Evolutionary conservation across 768 basidiomycete genomes (phyloP), one percentile per base, ranked within the genome.

Genomic region (Leccinum broughii): DNA sequence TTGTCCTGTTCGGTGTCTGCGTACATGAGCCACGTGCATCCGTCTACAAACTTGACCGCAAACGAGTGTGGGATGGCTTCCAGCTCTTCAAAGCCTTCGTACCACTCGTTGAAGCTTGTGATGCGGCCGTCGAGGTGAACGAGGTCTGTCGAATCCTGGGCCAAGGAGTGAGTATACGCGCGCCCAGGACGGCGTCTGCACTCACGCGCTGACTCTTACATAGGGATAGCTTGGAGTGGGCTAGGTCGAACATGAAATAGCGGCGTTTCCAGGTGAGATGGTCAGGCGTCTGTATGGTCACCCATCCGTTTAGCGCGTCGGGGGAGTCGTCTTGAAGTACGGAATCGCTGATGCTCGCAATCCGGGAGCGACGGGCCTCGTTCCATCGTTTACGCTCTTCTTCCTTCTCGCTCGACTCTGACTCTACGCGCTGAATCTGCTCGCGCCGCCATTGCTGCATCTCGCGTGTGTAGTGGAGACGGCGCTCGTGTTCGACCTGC

Each of bases 31-130:
- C 86, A 88, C 28, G 75, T 75, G 8, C 72, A 76, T 6, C 70
- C 80, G 57, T 81, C 78, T 37, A 75, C 77, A 68, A 88, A 87
- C 61, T 85, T 85, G 28, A 89, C 72, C 2, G 83, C 88, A 72
- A 89, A 88, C 1, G 88, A 86, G 59, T 85, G 77, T 4, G 85
- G 80, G 54, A 89, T 87, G 10, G 86, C 81, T 67, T 85, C 80
- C 35, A 89, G 70, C 51, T 87, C 85, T 58, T 89, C 87, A 59
- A 83, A 87, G 6, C 87, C 87, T 57, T 89, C 84, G 57, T 82
- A 77, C 83, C 85, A 87, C 64, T 89, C 88, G 59, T 78, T 77
- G 55, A 88, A 62, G 9, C 73, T 81, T 50, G 70, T 73, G 15
- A 86, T 67, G 9, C 76, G 73, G 9, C 81, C 81, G 5, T 78